Percentiles rank a stretch among this genome's conserved stretches.
Evolutionary conservation across 108 stramenopile species (phyloP).

Genomic region (Cyclotella cryptica): DNA sequence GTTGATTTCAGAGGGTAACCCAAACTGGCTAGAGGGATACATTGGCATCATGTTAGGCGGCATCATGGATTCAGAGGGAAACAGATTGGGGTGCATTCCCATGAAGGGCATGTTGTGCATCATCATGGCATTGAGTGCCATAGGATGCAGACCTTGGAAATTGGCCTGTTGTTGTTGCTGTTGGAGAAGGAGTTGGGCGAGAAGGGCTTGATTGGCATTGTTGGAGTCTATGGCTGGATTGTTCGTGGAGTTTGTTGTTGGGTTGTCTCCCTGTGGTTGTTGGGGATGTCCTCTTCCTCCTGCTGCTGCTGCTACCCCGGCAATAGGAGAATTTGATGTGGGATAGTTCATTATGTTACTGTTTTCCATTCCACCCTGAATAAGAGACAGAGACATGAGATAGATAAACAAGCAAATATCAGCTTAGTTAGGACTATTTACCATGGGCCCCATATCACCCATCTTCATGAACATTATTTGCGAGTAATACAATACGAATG

Average conservation of each 20-base stretch:
- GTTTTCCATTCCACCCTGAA: neutral
- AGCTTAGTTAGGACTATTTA: neutral
- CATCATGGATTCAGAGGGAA: neutral
- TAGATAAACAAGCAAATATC: neutral
- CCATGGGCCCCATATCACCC: neutral
- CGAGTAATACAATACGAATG: too few species aligned
- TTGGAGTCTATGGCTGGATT: neutral
- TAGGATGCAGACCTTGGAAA: neutral
- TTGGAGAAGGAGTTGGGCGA: neutral
- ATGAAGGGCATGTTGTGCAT: slow-evolving; percentile 14
- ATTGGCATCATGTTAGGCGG: neutral
- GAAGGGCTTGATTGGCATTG: neutral
- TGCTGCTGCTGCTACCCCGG: neutral
- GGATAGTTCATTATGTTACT: neutral
- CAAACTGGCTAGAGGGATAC: neutral
- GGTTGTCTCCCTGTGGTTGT: neutral
- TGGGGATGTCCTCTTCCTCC: neutral
- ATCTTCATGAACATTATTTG: neutral
- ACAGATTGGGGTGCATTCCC: neutral
- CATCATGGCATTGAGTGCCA: slow-evolving; percentile 6
- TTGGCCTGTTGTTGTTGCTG: neutral
- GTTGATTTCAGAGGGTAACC: neutral
- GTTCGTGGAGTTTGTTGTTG: neutral
- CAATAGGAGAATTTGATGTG: neutral
- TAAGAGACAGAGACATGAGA: neutral